Conservation (phyloP, 2,329 filamentous ascomycete species). For the Sporothrix pallida region DNA sequence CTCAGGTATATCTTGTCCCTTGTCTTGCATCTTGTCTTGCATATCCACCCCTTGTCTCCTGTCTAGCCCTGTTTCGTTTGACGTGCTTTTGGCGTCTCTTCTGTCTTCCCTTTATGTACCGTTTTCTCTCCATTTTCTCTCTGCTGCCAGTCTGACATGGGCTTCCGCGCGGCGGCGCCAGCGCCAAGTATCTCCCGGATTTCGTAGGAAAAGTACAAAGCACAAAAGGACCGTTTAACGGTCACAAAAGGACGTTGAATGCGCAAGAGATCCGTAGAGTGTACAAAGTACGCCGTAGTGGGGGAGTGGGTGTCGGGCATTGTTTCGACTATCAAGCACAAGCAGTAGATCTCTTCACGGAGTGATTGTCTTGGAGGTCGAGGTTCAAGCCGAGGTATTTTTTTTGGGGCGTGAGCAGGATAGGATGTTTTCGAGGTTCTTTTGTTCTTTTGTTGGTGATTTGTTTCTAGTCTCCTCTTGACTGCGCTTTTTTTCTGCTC, state of each 20-base stretch:
- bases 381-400: conserved; percentile 3
- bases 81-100: conserved; percentile 9
- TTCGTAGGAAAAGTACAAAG: not conserved
- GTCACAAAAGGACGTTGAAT: not conserved
- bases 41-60: not conserved
- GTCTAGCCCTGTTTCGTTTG: conserved; percentile 23
- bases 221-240: conserved; percentile 17
- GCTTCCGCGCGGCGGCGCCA: not conserved
- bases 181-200: not conserved
- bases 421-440: not conserved
- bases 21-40: conserved; percentile 1
- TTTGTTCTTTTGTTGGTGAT: conserved; percentile 2
- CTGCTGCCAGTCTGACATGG: conserved; percentile 14
- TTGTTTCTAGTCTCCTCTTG: conserved; percentile 9
- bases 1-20: not conserved
- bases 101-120: not conserved
- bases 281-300: not conserved
- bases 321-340: not conserved
- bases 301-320: not conserved
- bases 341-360: not conserved
- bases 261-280: too few species aligned
- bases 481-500: not conserved
- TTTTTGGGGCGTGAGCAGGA: not conserved
- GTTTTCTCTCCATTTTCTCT: not conserved
- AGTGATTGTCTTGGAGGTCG: not conserved